These are phyloP conservation scores for Gossypium mustelinum DNA, from an alignment of 345 rosid species.

Conservation along the genomic window DNA sequence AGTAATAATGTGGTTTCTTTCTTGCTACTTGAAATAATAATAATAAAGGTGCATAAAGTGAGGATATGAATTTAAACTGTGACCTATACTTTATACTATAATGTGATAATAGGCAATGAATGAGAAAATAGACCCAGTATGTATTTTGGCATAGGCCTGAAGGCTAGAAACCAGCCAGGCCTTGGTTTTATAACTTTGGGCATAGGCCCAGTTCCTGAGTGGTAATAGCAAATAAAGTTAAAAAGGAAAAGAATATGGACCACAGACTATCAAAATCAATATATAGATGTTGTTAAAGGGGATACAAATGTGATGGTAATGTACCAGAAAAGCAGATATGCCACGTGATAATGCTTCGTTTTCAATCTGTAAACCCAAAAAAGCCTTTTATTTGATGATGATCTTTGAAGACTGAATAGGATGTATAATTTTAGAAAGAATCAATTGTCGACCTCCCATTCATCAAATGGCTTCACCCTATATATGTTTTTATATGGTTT, in stretches of 20 bases:
- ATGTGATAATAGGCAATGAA: too few species aligned
- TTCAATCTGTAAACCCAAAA: background rate
- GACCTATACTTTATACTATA: too few species aligned
- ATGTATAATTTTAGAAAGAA: background rate
- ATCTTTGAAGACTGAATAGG: background rate
- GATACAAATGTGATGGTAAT: background rate
- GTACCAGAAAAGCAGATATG: background rate
- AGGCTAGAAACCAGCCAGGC: background rate
- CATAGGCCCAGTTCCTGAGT: background rate
- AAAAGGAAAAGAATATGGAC: background rate
- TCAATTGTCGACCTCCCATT: background rate
- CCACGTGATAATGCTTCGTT: slow-evolving; percentile 1
- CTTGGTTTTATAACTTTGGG: background rate
- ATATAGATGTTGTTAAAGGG: background rate
- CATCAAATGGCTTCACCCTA: background rate
- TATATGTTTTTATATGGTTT: background rate
- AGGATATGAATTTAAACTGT: too few species aligned
- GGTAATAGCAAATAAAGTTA: background rate
- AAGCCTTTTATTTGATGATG: background rate
- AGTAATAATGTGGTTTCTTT: too few species aligned
- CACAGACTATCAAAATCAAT: background rate
- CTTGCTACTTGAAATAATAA: too few species aligned
- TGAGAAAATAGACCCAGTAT: background rate
- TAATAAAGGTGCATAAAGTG: too few species aligned
- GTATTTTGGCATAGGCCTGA: background rate